Evolutionary conservation across 2,329 filamentous ascomycete species (phyloP).

Genomic region (Apiospora malaysiana): DNA sequence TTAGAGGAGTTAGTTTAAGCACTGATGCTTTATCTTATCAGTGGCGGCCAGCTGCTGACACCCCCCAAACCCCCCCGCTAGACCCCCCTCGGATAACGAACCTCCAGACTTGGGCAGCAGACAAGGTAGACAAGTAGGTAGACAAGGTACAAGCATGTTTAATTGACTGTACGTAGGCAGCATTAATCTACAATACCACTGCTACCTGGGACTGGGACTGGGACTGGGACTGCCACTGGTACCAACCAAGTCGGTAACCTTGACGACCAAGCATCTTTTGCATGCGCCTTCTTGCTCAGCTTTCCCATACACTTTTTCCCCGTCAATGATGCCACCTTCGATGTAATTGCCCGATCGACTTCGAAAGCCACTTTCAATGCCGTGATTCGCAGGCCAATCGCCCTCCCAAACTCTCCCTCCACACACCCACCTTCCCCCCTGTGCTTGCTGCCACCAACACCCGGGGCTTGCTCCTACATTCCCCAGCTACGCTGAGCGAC

Average conservation of each 20-base stretch:
- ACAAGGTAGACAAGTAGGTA: neutral
- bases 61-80: neutral
- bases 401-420: slow-evolving; percentile 5
- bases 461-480: slow-evolving; percentile 7
- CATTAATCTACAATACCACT: neutral
- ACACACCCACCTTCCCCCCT: neutral
- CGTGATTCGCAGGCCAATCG: slow-evolving; percentile 18
- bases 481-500: slow-evolving; percentile 4
- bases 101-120: neutral
- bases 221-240: neutral
- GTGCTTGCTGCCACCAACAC: slow-evolving; percentile 8
- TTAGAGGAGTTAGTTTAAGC: slow-evolving; percentile 4
- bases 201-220: too few species aligned
- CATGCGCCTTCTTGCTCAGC: slow-evolving; percentile 13
- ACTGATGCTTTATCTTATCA: slow-evolving; percentile 5
- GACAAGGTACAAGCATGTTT: slow-evolving; percentile 16
- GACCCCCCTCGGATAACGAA: slow-evolving; percentile 11
- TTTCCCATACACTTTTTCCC: neutral
- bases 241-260: slow-evolving; percentile 15
- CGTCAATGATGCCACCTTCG: slow-evolving; percentile 11
- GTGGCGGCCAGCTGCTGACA: slow-evolving; percentile 16
- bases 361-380: slow-evolving; percentile 17
- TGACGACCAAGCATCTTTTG: slow-evolving; percentile 13
- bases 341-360: neutral
- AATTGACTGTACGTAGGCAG: slow-evolving; percentile 5